A percentile compares a stretch with the other conserved stretches of the same genome.
Conservation (phyloP, 257 asterid species). For the Paraleonurus japonicus region DNA sequence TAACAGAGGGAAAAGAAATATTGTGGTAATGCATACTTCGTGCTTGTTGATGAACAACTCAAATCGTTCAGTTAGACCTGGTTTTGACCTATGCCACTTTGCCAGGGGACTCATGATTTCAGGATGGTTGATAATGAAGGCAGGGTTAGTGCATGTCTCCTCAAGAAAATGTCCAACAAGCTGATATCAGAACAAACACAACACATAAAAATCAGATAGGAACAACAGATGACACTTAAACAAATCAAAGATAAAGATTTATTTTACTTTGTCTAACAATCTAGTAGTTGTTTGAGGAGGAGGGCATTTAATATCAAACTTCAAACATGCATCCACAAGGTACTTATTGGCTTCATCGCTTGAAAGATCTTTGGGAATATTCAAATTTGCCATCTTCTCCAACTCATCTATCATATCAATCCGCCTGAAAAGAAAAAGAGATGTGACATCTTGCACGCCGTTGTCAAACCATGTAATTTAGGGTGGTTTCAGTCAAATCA, state of each 20-base stretch:
- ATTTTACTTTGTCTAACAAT: conserved; percentile 74
- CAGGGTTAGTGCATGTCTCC: conserved; percentile 73
- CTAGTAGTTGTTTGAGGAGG: conserved; percentile 91
- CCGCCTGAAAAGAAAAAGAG: conserved; percentile 42
- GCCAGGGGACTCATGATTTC: conserved; percentile 96
- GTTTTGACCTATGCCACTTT: conserved; percentile 89
- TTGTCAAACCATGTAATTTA: neutral
- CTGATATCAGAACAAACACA: conserved; percentile 35
- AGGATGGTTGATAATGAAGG: conserved; percentile 89
- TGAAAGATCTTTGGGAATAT: conserved; percentile 79
- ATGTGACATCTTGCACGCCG: neutral
- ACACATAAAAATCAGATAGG: neutral
- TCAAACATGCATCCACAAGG: conserved; percentile 67
- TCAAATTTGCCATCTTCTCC: conserved; percentile 75
- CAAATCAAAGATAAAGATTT: neutral
- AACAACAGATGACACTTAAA: neutral
- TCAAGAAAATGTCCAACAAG: conserved; percentile 93
- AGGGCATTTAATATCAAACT: conserved; percentile 78
- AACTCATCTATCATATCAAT: conserved; percentile 92
- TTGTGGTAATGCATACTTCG: conserved; percentile 47
- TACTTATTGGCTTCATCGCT: conserved; percentile 78
- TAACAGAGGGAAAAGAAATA: neutral
- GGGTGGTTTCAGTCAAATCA: no score
- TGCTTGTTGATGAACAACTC: conserved; percentile 89
- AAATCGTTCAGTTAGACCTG: conserved; percentile 81